phyloP scores from a whole-genome alignment of 2,329 filamentous ascomycete species.

The Talaromyces rugulosus region DNA sequence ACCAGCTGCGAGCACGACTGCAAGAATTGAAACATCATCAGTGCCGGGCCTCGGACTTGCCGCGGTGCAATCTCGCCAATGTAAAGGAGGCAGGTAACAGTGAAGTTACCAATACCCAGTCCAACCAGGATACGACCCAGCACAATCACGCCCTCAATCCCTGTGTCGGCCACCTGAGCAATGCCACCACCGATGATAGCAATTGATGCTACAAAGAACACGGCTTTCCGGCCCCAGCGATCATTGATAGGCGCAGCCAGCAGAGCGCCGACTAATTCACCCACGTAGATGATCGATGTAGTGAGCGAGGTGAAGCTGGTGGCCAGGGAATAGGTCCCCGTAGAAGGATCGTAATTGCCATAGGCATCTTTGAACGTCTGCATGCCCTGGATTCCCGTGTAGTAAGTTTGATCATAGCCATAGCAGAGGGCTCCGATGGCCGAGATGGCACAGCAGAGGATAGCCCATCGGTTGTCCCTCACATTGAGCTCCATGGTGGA shows the following conservation, averaged over 20 bases:
- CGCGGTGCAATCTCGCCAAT: slow-evolving; percentile 29
- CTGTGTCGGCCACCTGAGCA: slow-evolving; percentile 19
- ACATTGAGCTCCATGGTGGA: slow-evolving; percentile 16
- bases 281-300: slow-evolving; percentile 37
- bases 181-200: slow-evolving; percentile 30
- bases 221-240: slow-evolving; percentile 29
- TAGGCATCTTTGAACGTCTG: slow-evolving; percentile 21
- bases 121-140: slow-evolving; percentile 25
- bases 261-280: slow-evolving; percentile 35
- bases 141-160: slow-evolving; percentile 22
- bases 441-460: slow-evolving; percentile 22
- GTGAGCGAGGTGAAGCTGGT: slow-evolving; percentile 29
- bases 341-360: slow-evolving; percentile 16
- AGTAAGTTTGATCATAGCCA: slow-evolving; percentile 28
- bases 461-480: slow-evolving; percentile 20
- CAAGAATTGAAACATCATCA: slow-evolving; percentile 28
- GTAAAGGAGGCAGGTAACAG: slow-evolving; percentile 27
- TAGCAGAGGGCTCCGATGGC: slow-evolving; percentile 25
- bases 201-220: slow-evolving; percentile 30
- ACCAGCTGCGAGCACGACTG: slow-evolving; percentile 27
- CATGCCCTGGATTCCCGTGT: slow-evolving; percentile 27
- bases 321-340: slow-evolving; percentile 17
- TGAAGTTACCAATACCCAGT: slow-evolving; percentile 29
- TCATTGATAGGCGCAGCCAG: slow-evolving; percentile 36
- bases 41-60: slow-evolving; percentile 22